Conservation (phyloP, 345 rosid genomes). For the Mangifera indica region DNA sequence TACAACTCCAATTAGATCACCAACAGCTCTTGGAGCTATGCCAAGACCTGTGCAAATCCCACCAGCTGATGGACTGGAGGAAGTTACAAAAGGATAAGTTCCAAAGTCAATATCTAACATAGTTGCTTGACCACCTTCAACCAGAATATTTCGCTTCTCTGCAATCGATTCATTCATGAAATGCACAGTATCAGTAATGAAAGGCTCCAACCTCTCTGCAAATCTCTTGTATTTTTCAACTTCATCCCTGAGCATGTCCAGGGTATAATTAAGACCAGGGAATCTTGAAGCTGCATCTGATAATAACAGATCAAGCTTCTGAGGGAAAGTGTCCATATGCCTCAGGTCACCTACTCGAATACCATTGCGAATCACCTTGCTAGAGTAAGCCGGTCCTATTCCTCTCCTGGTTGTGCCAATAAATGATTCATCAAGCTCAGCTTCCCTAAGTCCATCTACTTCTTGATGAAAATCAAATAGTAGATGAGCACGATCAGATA, state of each 20-base stretch:
- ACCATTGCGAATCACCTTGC: conserved; percentile 82
- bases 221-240: conserved; percentile 87
- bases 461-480: conserved; percentile 92
- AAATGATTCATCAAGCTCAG: conserved; percentile 83
- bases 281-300: conserved; percentile 83
- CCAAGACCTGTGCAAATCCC: conserved; percentile 97
- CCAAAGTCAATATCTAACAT: conserved; percentile 97
- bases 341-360: conserved; percentile 89
- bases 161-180: conserved; percentile 73
- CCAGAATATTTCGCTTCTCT: conserved; percentile 77
- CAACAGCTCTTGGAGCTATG: conserved; percentile 85
- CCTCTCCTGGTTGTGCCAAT: conserved; percentile 97
- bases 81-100: conserved; percentile 95
- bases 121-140: conserved; percentile 99
- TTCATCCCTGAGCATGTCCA: conserved; percentile 76
- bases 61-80: conserved; percentile 97
- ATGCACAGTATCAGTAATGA: conserved; percentile 81
- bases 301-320: conserved; percentile 73
- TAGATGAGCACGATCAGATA: conserved; percentile 91
- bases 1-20: conserved; percentile 95
- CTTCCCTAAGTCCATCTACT: conserved; percentile 82
- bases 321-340: conserved; percentile 92
- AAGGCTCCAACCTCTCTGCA: conserved; percentile 92
- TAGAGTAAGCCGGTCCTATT: conserved; percentile 88
- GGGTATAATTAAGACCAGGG: conserved; percentile 59